phyloP scores from a whole-genome alignment of 2,329 filamentous ascomycete genomes.

The Monilinia fructigena region DNA sequence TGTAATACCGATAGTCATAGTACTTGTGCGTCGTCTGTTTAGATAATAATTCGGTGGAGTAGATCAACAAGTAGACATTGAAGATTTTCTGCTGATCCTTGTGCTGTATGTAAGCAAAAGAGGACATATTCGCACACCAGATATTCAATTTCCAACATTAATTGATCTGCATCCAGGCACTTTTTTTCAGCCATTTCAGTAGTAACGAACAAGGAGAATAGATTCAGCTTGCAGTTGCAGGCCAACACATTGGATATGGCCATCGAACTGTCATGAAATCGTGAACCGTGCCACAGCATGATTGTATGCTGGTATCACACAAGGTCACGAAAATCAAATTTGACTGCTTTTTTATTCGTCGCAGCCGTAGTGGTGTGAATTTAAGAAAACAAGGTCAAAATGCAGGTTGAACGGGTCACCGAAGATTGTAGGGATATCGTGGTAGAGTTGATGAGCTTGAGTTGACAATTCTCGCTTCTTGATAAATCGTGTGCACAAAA shows the following conservation, averaged over 20 bases:
- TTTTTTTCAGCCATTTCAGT: background rate
- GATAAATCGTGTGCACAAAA: background rate
- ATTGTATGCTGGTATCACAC: conserved; percentile 1
- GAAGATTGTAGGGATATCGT: background rate
- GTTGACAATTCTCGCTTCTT: background rate
- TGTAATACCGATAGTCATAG: background rate
- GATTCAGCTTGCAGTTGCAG: background rate
- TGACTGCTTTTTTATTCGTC: background rate
- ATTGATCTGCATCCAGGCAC: background rate
- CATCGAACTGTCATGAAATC: background rate
- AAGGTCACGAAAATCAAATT: background rate
- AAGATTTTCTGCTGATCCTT: background rate
- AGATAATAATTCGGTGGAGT: background rate
- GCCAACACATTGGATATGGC: background rate
- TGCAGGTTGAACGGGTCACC: background rate
- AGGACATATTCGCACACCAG: background rate
- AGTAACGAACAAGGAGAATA: background rate
- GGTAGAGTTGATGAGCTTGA: background rate
- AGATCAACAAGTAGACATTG: background rate
- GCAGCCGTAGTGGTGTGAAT: background rate
- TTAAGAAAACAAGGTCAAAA: background rate
- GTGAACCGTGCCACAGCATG: conserved; percentile 6
- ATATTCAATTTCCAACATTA: background rate
- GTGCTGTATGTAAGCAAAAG: background rate
- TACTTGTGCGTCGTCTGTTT: background rate